Evolutionary conservation across 306 rosid genomes (phyloP).

Genomic region (Vicia faba): DNA sequence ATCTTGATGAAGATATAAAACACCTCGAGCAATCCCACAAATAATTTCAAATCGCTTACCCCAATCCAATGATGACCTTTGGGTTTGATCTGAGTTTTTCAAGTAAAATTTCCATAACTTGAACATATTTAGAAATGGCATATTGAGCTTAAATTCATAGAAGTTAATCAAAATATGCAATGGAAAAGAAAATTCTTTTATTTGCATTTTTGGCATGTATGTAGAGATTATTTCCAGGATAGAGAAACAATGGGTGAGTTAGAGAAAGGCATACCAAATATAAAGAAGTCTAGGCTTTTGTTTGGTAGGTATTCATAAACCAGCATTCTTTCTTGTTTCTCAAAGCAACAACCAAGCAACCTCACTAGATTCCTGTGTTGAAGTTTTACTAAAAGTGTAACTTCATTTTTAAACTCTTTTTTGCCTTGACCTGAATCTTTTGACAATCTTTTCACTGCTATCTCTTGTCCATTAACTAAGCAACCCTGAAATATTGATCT

Average conservation of each 20-base stretch:
- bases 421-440: constrained; percentile 41
- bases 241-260: not conserved
- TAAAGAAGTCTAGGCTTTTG: constrained; percentile 23
- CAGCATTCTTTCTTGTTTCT: constrained; percentile 15
- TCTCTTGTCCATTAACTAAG: constrained; percentile 45
- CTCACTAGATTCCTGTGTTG: constrained; percentile 45
- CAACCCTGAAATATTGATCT: constrained; percentile 46
- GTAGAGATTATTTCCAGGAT: too few relatives aligned
- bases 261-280: constrained; percentile 42
- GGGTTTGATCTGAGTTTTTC: constrained; percentile 2
- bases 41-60: constrained; percentile 37
- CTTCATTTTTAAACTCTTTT: constrained; percentile 44
- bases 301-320: not conserved
- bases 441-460: constrained; percentile 53
- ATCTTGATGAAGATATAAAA: constrained; percentile 54
- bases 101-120: not conserved
- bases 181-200: not conserved
- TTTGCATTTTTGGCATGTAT: not conserved
- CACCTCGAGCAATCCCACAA: constrained; percentile 44
- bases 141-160: not conserved
- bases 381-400: constrained; percentile 35
- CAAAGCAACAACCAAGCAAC: constrained; percentile 39
- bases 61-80: constrained; percentile 38
- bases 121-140: not conserved
- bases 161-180: not conserved